Evolutionary conservation across 176 grass and related monocot species (phyloP), one percentile per base, ranked within the genome.

Genomic region (Aegilops speltoides): DNA sequence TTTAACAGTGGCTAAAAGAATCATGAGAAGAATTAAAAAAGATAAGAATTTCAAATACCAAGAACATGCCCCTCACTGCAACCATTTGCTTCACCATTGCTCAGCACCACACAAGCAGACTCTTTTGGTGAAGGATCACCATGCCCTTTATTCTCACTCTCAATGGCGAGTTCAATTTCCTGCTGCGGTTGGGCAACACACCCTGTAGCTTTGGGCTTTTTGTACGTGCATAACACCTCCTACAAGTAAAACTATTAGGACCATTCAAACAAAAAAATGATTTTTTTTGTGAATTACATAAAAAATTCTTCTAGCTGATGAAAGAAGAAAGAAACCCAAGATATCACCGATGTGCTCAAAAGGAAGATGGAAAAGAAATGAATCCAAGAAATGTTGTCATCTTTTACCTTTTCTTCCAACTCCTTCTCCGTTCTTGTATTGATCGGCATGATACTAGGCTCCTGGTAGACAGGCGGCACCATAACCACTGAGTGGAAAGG

Each of bases 151-250:
- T 24, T 32, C 16, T 38, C n/a, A 64, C 25, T 85, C 29, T 87
- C 85, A 19, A 13, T 31, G 17, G 24, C 68, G 68, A 46, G 45
- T 84, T 84, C 48, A 52, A 50, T n/a, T 60, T 36, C 73, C 34
- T 15, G 46, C 48, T 38, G 46, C 14, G 13, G 60, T 73, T 64
- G 85, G n/a, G 61, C 62, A 81, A 48, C 38, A 61, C 45, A 38
- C 6, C 19, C 76, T 61, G 48, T 32, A 80, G 24, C 9, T 68
- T 87, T 84, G 66, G 26, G 33, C 68, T 71, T 87, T 68, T 87
- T 91, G 69, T 61, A 13, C 46, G 37, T 76, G 59, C 15, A 57
- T 75, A 50, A 10, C 16, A 80, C 22, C 38, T 37, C 76, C 85
- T 87, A 68, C 68, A 76, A 80, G 70, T 11, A 67, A 43, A 59